A percentile compares a stretch with the other conserved stretches of the same genome.
Evolutionary conservation across 805 yeast species (phyloP).

Genomic region (Saturnispora serradocipensis): DNA sequence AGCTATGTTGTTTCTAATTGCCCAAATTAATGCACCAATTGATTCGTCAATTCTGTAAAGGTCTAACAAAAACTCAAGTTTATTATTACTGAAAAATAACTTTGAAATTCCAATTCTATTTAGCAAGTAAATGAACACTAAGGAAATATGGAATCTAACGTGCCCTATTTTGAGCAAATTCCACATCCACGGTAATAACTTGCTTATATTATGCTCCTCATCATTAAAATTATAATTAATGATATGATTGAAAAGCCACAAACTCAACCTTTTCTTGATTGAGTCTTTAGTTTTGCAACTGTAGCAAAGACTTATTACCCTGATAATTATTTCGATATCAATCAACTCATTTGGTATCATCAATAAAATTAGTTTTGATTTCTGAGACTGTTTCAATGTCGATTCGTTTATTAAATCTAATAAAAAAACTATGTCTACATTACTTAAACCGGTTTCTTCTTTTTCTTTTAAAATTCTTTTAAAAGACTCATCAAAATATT

Average conservation of each 20-base stretch:
- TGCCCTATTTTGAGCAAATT: constrained; percentile 4
- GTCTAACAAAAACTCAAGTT: neutral
- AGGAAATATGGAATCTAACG: neutral
- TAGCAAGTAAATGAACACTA: neutral
- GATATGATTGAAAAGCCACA: constrained; percentile 1
- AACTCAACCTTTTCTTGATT: neutral
- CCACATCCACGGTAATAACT: constrained; percentile 2
- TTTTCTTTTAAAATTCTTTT: neutral
- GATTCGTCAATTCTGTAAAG: neutral
- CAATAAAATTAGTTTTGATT: neutral
- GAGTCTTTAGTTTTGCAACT: neutral
- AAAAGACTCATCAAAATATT: neutral
- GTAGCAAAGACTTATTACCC: neutral
- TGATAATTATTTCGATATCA: neutral
- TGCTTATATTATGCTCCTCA: neutral
- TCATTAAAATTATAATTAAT: neutral
- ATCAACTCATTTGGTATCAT: constrained; percentile 1
- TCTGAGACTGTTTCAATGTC: neutral
- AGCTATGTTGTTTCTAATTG: neutral
- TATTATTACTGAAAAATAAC: neutral
- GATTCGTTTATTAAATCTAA: neutral
- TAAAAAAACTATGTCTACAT: neutral
- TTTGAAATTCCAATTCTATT: neutral
- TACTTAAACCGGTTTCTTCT: neutral
- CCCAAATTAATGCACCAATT: constrained; percentile 4